phyloP scores from a whole-genome alignment of 2,329 filamentous ascomycete species.

The Scopulariopsis brevicaulis region DNA sequence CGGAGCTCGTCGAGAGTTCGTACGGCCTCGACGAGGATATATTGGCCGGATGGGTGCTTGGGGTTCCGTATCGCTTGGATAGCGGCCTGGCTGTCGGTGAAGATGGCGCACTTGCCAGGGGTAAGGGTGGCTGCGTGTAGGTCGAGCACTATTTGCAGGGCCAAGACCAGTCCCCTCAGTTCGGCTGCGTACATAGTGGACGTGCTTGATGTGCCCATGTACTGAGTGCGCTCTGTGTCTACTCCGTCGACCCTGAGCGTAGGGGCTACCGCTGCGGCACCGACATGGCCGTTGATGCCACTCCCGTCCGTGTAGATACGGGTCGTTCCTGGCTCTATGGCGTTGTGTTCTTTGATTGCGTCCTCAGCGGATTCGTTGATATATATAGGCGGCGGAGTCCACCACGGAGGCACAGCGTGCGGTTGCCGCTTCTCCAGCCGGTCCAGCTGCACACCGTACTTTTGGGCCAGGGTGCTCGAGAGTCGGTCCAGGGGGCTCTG shows the following conservation, averaged over 20 bases:
- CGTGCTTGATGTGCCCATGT: slow-evolving; percentile 14
- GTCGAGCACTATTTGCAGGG: slow-evolving; percentile 13
- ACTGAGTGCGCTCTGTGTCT: slow-evolving; percentile 9
- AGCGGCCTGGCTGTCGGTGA: too few relatives aligned
- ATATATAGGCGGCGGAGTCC: neutral
- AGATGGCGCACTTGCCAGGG: slow-evolving; percentile 6
- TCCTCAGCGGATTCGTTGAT: slow-evolving; percentile 1
- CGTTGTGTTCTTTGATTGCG: slow-evolving; percentile 4
- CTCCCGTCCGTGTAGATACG: slow-evolving; percentile 6
- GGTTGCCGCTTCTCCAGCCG: slow-evolving; percentile 8
- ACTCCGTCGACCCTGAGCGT: neutral
- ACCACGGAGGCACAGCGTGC: slow-evolving; percentile 5
- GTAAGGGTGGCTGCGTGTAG: slow-evolving; percentile 4
- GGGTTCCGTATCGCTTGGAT: slow-evolving; percentile 14
- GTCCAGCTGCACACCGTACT: slow-evolving; percentile 5
- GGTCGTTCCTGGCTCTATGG: slow-evolving; percentile 9
- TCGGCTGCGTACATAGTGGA: slow-evolving; percentile 18
- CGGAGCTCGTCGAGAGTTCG: slow-evolving; percentile 8
- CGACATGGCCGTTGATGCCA: slow-evolving; percentile 9
- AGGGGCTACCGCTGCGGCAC: slow-evolving; percentile 13
- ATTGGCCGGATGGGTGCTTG: slow-evolving; percentile 15
- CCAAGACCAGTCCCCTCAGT: slow-evolving; percentile 14
- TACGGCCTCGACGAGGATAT: slow-evolving; percentile 14
- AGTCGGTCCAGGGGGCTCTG: slow-evolving; percentile 7
- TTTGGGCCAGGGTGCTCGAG: slow-evolving; percentile 6